Base-by-base conservation (phyloP, 2,329 filamentous ascomycete species). In the Colletotrichum sp. region DNA sequence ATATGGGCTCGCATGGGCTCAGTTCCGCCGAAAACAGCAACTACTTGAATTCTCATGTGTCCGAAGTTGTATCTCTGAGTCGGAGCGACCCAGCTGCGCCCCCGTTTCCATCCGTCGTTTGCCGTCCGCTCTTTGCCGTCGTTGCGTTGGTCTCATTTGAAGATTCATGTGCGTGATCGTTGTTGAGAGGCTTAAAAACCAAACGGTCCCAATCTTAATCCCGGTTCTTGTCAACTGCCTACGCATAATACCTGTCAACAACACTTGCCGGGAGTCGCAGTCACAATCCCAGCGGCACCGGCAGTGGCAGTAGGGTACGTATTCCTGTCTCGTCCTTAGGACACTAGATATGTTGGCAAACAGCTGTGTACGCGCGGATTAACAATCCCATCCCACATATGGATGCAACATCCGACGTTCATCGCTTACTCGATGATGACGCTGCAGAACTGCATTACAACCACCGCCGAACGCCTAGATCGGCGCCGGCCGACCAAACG, bases 81-180 rank as follows among this genome's bases (percentile, higher is more conserved):
- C 24, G 60, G 32, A 21, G 32, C 12, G 72, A 39, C 59, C 69
- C 72, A 71, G 68, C 21, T 16, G 24, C 49, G 52, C 39, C 69
- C 64, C 69, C 69, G 69, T 72, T 64, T 66, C 59, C 62, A 64
- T 72, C 73, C 69, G 69, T 69, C 26, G 73, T 68, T 76, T 72
- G 73, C 69, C 73, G 69, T 62, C 26, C 21, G 13, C 39, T n/a
- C 12, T 16, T n/a, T 70, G 30, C 34, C 65, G 66, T 30, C 32
- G 59, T 21, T 68, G 39, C 57, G 59, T 64, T 49, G 30, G 64
- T 63, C 60, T 73, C 49, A 44, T 72, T 30, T 52, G 49, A 28
- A 26, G 55, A 36, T 39, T 63, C 59, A 64, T 64, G 32, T 71
- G 69, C 66, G 71, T 71, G 67, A 71, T 64, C 52, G 57, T 13